phyloP scores from a whole-genome alignment of 768 basidiomycete genomes.

The Cystobasidium ongulense region DNA sequence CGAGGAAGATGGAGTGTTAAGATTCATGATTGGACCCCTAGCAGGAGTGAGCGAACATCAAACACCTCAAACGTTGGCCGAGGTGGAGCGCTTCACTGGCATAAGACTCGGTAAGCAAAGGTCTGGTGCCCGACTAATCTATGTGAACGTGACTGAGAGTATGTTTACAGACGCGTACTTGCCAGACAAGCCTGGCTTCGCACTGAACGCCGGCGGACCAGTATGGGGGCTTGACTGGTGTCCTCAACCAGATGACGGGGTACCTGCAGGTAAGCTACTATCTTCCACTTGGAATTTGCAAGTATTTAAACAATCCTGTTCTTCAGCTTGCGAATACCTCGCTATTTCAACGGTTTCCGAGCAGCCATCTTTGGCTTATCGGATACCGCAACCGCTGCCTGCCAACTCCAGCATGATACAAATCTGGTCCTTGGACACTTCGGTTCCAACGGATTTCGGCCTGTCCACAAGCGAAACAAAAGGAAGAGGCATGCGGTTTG shows the following conservation, averaged over 20 bases:
- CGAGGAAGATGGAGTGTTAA: constrained; percentile 7
- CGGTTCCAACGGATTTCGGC: not conserved
- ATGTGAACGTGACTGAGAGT: not conserved
- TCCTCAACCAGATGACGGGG: constrained; percentile 60
- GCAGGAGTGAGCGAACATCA: not conserved
- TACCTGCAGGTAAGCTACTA: constrained; percentile 49
- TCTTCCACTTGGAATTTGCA: not conserved
- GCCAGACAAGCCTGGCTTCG: constrained; percentile 55
- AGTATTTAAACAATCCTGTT: not conserved
- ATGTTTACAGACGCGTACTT: constrained; percentile 54
- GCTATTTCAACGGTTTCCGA: constrained; percentile 54
- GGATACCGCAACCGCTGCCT: constrained; percentile 55
- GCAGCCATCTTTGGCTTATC: constrained; percentile 38
- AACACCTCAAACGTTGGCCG: not conserved
- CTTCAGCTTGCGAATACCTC: constrained; percentile 62
- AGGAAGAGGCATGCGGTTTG: constrained; percentile 44
- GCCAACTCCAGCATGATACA: constrained; percentile 68
- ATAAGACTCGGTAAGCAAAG: not conserved
- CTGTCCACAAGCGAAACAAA: constrained; percentile 19
- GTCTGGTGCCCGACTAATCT: not conserved
- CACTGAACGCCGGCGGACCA: constrained; percentile 80
- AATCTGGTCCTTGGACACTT: constrained; percentile 57
- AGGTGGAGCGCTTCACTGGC: not conserved
- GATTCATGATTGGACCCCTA: not conserved
- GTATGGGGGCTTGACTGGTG: constrained; percentile 94